phyloP scores from a whole-genome alignment of 805 yeast species.

The Sungouiella blattae region DNA sequence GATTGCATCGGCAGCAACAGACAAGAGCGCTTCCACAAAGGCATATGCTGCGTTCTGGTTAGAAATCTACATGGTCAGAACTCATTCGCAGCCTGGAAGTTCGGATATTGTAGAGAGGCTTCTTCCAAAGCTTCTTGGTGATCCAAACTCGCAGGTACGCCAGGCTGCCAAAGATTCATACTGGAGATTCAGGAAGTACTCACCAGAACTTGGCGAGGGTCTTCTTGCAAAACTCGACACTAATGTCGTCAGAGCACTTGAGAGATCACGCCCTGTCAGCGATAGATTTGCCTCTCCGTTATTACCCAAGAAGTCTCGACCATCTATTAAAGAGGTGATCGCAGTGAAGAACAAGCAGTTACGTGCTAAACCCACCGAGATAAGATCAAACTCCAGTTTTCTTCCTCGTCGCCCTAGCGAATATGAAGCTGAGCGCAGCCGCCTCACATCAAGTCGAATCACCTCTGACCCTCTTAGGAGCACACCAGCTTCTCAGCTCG shows the following conservation, averaged over 20 bases:
- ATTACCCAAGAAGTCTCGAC: conserved; percentile 26
- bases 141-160: conserved; percentile 78
- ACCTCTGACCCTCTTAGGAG: neutral
- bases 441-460: neutral
- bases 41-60: conserved; percentile 69
- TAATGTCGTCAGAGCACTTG: conserved; percentile 55
- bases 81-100: conserved; percentile 30
- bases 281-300: conserved; percentile 5
- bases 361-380: conserved; percentile 19
- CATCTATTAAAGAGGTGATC: conserved; percentile 48
- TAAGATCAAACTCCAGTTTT: conserved; percentile 15
- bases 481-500: neutral
- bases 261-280: conserved; percentile 48
- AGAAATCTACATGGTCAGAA: conserved; percentile 55
- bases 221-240: conserved; percentile 40
- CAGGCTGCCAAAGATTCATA: conserved; percentile 68
- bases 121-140: conserved; percentile 60
- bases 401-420: neutral
- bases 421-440: neutral
- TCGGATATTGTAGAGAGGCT: conserved; percentile 48
- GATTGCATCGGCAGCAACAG: conserved; percentile 51
- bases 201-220: conserved; percentile 49
- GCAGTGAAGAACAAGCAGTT: conserved; percentile 42
- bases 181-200: conserved; percentile 62
- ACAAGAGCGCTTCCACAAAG: conserved; percentile 71